A percentile compares a stretch with the other conserved stretches of the same genome.
Conservation (phyloP, 2,329 filamentous ascomycete genomes). For the Diaporthe destruens region DNA sequence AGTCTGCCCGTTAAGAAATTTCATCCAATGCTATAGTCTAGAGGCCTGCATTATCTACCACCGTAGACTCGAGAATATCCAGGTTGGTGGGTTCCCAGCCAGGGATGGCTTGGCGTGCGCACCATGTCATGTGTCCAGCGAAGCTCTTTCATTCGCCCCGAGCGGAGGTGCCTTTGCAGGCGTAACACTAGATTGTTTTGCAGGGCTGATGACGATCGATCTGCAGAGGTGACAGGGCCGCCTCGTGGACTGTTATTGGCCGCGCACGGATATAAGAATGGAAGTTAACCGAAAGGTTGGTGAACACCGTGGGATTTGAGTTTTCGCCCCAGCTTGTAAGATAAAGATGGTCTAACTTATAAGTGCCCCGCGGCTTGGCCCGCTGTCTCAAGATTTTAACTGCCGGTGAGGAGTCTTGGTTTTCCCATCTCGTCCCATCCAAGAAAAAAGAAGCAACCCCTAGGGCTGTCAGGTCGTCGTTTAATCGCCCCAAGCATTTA, state of each 20-base stretch:
- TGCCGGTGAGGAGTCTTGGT: background rate
- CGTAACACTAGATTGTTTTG: conserved; percentile 11
- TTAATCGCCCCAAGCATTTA: background rate
- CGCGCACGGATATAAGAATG: conserved; percentile 16
- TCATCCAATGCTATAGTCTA: conserved; percentile 19
- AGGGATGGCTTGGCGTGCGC: conserved; percentile 5
- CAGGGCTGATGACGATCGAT: conserved; percentile 10
- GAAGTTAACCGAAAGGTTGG: conserved; percentile 7
- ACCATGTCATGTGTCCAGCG: conserved; percentile 11
- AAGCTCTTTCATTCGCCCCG: conserved; percentile 1
- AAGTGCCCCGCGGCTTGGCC: background rate
- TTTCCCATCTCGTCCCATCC: background rate
- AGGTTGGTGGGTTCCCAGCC: background rate
- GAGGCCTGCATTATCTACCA: background rate
- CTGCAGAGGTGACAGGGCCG: background rate
- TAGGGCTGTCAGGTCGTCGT: background rate
- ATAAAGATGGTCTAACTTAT: background rate
- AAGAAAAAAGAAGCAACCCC: background rate
- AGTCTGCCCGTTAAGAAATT: conserved; percentile 17
- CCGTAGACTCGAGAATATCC: background rate
- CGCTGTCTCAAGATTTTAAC: background rate
- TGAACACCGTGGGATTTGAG: background rate
- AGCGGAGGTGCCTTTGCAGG: background rate
- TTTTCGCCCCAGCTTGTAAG: conserved; percentile 2
- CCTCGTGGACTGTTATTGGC: background rate